Base-by-base conservation (phyloP, 257 asterid species). In the Solanum rostratum region DNA sequence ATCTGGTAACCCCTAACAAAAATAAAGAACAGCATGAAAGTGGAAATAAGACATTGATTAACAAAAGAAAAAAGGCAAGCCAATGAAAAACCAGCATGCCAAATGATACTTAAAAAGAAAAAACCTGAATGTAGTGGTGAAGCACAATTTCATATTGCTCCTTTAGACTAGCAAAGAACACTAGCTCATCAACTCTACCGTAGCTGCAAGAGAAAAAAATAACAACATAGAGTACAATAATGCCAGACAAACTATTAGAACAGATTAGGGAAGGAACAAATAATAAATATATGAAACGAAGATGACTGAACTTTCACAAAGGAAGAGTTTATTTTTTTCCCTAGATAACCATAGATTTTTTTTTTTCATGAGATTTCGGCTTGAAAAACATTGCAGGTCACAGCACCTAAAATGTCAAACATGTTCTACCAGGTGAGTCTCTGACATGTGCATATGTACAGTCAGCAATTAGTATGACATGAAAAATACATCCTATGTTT, bases 111-210 rank as follows among this genome's bases (percentile, higher is more conserved):
- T 80, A 81, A 85, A 85, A 90, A 84, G 33, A 84, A 86, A 78
- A 84, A 86, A 97, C 98, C 99, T 97, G 98, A 88, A 95, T 94
- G 92, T 93, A 95, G 90, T 95, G 98, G 83, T 90, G 99, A 88
- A 97, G 90, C 86, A 97, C 98, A 87, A 97, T 92, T 87, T 97
- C 98, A 55, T 92, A 88, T 88, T 97, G 91, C 96, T 97, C 99
- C 92, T 92, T 97, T 43, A 97, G 96, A 88, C 92, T 89, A 86
- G 99, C 99, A 88, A 97, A 97, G 92, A 93, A 97, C 59, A 97
- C 99, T 92, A 97, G 87, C 79, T 97, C 99, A 92, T 97, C 98
- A 85, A 93, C 97, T 90, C 98, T 92, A 80, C 98, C 98, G 73
- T 95, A 93, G 95, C 99, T 97, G 93, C 92, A 88, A 86, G 63